These are phyloP conservation scores for Jatropha podagrica DNA, from an alignment of 441 rosid species.

Conservation along the genomic window DNA sequence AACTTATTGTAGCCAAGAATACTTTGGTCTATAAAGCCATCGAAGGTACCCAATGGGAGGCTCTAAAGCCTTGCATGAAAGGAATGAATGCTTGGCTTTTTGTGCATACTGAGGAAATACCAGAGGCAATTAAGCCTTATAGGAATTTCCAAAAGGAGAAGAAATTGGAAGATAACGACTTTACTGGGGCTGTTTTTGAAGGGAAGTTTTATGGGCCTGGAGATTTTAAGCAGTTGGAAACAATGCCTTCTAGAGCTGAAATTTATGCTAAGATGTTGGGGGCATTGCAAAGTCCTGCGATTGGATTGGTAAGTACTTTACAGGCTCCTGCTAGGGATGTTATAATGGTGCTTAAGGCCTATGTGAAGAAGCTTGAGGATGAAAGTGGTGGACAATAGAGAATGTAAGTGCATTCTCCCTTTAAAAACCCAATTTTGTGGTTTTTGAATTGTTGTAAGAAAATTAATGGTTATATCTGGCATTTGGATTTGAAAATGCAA, in stretches of 20 bases:
- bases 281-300: constrained; percentile 66
- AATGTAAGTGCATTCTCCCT: neutral
- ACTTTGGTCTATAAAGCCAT: constrained; percentile 80
- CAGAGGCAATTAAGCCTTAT: constrained; percentile 79
- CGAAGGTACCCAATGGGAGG: constrained; percentile 88
- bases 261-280: constrained; percentile 80
- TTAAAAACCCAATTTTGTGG: constrained; percentile 4
- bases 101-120: constrained; percentile 87
- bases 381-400: constrained; percentile 52
- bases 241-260: constrained; percentile 85
- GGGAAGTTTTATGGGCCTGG: constrained; percentile 83
- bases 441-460: constrained; percentile 18
- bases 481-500: constrained; percentile 8
- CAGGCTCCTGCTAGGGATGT: constrained; percentile 90
- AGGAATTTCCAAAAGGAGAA: constrained; percentile 74
- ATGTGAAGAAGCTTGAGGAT: constrained; percentile 84
- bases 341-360: constrained; percentile 79
- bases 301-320: constrained; percentile 67
- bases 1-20: constrained; percentile 81
- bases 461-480: neutral
- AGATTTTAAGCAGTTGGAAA: constrained; percentile 67
- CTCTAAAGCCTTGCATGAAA: constrained; percentile 84
- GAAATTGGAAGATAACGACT: constrained; percentile 74
- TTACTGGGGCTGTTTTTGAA: constrained; percentile 84
- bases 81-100: constrained; percentile 98